Conservation (phyloP, 2,329 filamentous ascomycete species). For the Annulohypoxylon truncatum region DNA sequence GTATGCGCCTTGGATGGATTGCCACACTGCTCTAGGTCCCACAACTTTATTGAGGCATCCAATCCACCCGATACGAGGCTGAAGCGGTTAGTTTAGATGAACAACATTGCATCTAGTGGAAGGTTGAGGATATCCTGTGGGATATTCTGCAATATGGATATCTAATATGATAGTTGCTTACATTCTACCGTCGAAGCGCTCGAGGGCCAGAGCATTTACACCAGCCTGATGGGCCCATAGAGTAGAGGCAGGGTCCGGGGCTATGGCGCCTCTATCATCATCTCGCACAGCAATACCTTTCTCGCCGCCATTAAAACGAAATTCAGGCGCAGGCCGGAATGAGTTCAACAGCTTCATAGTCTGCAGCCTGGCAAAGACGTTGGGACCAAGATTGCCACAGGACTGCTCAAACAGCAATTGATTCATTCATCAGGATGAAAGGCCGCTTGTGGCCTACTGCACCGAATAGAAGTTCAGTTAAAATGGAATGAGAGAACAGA, state of each 20-base stretch:
- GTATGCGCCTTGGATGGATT: slow-evolving; percentile 59
- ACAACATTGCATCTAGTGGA: not conserved
- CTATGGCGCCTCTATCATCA: slow-evolving; percentile 40
- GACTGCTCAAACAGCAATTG: slow-evolving; percentile 80
- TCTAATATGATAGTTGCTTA: slow-evolving; percentile 52
- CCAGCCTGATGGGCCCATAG: slow-evolving; percentile 80
- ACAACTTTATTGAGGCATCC: slow-evolving; percentile 85
- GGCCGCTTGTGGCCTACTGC: slow-evolving; percentile 14
- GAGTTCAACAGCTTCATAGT: slow-evolving; percentile 74
- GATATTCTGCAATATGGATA: not conserved
- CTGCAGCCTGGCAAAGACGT: slow-evolving; percentile 73
- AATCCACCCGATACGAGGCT: slow-evolving; percentile 87
- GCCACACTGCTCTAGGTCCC: slow-evolving; percentile 79
- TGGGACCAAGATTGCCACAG: slow-evolving; percentile 73
- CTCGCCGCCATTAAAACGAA: slow-evolving; percentile 76
- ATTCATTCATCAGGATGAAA: slow-evolving; percentile 67
- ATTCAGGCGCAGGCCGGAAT: slow-evolving; percentile 73
- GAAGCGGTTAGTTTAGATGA: slow-evolving; percentile 36
- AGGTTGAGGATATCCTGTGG: not conserved
- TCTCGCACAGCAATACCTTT: slow-evolving; percentile 50
- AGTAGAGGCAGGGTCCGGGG: slow-evolving; percentile 50
- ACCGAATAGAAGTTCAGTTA: not conserved
- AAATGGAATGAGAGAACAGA: not conserved
- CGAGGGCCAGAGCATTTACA: slow-evolving; percentile 81
- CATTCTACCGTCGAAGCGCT: slow-evolving; percentile 84